phyloP scores from a whole-genome alignment of 1,284 basidiomycete species.

The Cryptococcus deneoformans region DNA sequence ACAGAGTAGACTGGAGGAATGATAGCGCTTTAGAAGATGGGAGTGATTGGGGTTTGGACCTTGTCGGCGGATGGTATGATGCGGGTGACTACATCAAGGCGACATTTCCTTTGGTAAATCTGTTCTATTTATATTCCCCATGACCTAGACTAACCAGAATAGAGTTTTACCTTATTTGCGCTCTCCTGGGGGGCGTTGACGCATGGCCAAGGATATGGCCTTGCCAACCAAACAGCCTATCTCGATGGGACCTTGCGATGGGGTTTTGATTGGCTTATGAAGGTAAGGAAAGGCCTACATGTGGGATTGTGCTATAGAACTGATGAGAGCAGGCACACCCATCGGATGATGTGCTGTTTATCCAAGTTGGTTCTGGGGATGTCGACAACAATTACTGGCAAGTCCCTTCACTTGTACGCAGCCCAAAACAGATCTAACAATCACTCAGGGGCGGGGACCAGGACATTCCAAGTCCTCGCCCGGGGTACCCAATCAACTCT shows the following conservation, averaged over 20 bases:
- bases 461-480: constrained; percentile 68
- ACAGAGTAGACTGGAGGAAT: constrained; percentile 84
- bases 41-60: constrained; percentile 65
- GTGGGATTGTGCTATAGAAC: not conserved
- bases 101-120: constrained; percentile 65
- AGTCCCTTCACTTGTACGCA: not conserved
- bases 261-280: constrained; percentile 88
- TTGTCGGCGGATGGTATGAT: constrained; percentile 87
- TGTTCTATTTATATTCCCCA: not conserved
- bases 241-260: constrained; percentile 82
- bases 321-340: constrained; percentile 66
- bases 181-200: constrained; percentile 84
- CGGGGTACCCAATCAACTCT: constrained; percentile 72
- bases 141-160: not conserved
- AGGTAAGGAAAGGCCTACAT: constrained; percentile 53
- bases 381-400: constrained; percentile 66
- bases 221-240: constrained; percentile 80
- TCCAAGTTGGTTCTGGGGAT: constrained; percentile 68
- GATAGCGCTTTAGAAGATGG: constrained; percentile 75
- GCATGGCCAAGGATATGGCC: constrained; percentile 76
- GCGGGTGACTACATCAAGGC: constrained; percentile 81
- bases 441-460: constrained; percentile 74
- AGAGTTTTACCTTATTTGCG: constrained; percentile 71
- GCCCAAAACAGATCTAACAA: not conserved
- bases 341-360: constrained; percentile 66